These are phyloP conservation scores for Lyophyllum decastes DNA, from an alignment of 768 basidiomycete species.

Conservation along the genomic window DNA sequence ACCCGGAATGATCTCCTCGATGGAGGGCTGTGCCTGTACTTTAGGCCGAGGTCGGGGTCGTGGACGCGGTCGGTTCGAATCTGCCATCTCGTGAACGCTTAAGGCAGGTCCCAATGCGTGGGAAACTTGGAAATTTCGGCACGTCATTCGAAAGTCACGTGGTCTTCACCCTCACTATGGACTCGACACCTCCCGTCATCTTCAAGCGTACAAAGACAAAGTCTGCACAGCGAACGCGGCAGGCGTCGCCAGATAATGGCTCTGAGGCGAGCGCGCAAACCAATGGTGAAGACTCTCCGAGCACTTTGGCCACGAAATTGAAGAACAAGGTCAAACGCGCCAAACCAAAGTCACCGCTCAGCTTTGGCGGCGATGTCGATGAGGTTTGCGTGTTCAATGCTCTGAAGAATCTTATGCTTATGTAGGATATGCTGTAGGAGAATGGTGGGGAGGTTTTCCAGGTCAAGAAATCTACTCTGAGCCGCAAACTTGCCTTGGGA, in stretches of 20 bases:
- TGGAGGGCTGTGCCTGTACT: slow-evolving; percentile 22
- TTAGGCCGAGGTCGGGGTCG: slow-evolving; percentile 53
- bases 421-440: slow-evolving; percentile 38
- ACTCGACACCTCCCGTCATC: slow-evolving; percentile 46
- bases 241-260: slow-evolving; percentile 39
- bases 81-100: slow-evolving; percentile 30
- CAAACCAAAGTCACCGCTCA: slow-evolving; percentile 67
- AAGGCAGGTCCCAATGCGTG: slow-evolving; percentile 39
- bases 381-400: slow-evolving; percentile 48
- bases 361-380: slow-evolving; percentile 70
- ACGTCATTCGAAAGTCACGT: slow-evolving; percentile 37
- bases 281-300: slow-evolving; percentile 52
- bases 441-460: slow-evolving; percentile 67
- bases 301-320: slow-evolving; percentile 60
- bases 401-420: slow-evolving; percentile 25
- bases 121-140: slow-evolving; percentile 31
- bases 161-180: slow-evolving; percentile 27
- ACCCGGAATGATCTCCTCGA: slow-evolving; percentile 13
- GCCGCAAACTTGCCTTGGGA: slow-evolving; percentile 61
- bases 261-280: slow-evolving; percentile 13
- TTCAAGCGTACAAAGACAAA: slow-evolving; percentile 53
- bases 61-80: slow-evolving; percentile 40
- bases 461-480: slow-evolving; percentile 80
- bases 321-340: slow-evolving; percentile 72
- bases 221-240: slow-evolving; percentile 38